Evolutionary conservation across 495 filamentous ascomycete genomes (phyloP), one percentile per base, ranked within the genome.

Genomic region (Talaromyces wortmannii): DNA sequence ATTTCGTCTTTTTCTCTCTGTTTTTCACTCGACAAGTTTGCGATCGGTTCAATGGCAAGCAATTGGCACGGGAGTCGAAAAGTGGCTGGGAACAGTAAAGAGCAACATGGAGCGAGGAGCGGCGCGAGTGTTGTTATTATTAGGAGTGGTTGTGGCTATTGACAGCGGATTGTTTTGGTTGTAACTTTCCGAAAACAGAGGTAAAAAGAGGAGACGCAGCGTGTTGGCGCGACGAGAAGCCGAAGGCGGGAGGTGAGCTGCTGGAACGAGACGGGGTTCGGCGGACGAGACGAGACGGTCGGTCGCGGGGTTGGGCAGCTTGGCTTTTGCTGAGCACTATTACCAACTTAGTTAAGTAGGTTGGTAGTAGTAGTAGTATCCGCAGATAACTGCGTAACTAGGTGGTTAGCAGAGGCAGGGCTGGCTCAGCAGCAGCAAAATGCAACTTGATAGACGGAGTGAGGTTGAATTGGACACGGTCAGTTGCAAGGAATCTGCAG

Each of bases 1-100:
- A 77, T 77, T 51, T 50, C 52, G 50, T n/a, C 15, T 13, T 31
- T 52, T 16, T 42, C 7, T 10, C 52, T 31, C 10, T 30, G 10
- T 16, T 10, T 17, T 31, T 42, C 16, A 29, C 6, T 5, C 16
- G 30, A 12, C 16, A 17, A 30, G 44, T 23, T 30, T 33, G 31
- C 18, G 36, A 31, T 31, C 12, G 6, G 52, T 16, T 53, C 52
- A 53, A 46, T 53, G 42, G 13, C 15, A 12, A 42, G 31, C 15
- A 42, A 32, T 12, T 53, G 23, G 43, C 52, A 53, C 42, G 45
- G 52, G 36, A 10, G 52, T 29, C 52, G 23, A 12, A 45, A 33
- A 23, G 45, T 29, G 18, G 33, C 23, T 45, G 52, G 7, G 10
- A 45, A 23, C 13, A 31, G 16, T 33, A 29, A 33, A 23, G 52